These are phyloP conservation scores for Wickerhamiella cacticola DNA, from an alignment of 805 yeast species.

Conservation along the genomic window DNA sequence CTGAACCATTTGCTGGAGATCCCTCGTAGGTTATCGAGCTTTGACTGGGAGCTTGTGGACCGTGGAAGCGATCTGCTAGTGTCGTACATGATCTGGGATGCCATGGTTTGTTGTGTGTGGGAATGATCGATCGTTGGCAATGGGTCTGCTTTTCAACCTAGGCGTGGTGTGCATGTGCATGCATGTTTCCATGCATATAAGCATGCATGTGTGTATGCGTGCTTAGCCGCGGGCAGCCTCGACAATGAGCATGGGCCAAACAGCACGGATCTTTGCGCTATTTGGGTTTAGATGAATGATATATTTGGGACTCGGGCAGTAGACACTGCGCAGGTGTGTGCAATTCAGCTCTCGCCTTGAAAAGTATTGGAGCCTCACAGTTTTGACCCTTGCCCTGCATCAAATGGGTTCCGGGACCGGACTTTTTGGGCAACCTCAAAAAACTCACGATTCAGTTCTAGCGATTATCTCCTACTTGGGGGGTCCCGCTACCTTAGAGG, in stretches of 20 bases:
- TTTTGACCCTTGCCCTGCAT: background rate
- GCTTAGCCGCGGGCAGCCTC: too few relatives aligned
- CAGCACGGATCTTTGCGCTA: too few relatives aligned
- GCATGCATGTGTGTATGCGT: background rate
- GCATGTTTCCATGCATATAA: background rate
- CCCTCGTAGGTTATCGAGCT: background rate
- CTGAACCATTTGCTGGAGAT: slow-evolving; percentile 1
- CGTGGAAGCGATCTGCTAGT: background rate
- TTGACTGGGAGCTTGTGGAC: background rate
- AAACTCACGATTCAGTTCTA: too few relatives aligned
- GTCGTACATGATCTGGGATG: background rate
- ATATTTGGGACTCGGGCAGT: too few relatives aligned
- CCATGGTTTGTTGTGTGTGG: background rate
- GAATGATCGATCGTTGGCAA: background rate
- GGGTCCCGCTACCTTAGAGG: background rate
- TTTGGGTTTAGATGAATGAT: background rate
- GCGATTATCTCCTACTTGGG: too few relatives aligned
- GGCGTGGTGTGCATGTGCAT: background rate
- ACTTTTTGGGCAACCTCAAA: too few relatives aligned
- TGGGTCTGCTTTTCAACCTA: background rate
- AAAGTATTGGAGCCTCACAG: background rate
- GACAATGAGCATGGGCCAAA: too few relatives aligned
- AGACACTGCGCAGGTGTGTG: too few relatives aligned
- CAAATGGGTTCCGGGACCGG: too few relatives aligned
- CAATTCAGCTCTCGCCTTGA: too few relatives aligned